Evolutionary conservation across 805 yeast genomes (phyloP).

Genomic region (Ogataea nonfermentans): DNA sequence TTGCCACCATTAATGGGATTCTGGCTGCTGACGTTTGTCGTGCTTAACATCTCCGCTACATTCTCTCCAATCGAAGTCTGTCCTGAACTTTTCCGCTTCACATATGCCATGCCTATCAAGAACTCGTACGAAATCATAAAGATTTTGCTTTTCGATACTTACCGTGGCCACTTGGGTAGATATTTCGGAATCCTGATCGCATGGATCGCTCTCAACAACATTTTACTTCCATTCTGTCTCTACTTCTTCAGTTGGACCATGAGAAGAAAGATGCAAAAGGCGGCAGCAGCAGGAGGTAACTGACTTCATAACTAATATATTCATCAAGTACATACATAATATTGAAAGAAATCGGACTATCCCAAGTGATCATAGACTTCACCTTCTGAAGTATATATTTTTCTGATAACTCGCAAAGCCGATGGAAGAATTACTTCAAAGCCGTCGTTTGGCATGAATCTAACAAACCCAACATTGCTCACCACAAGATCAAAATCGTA

Average conservation of each 20-base stretch:
- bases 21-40: slow-evolving; percentile 71
- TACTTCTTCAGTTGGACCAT: slow-evolving; percentile 39
- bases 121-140: slow-evolving; percentile 61
- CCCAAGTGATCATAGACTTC: background rate
- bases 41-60: slow-evolving; percentile 65
- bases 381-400: background rate
- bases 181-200: slow-evolving; percentile 57
- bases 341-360: background rate
- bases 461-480: slow-evolving; percentile 18
- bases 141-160: slow-evolving; percentile 55
- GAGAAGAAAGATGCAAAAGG: slow-evolving; percentile 23
- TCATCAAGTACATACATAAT: background rate
- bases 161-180: slow-evolving; percentile 57
- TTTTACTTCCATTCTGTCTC: slow-evolving; percentile 44
- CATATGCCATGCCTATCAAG: slow-evolving; percentile 68
- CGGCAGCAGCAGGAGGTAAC: background rate
- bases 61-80: slow-evolving; percentile 62
- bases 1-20: slow-evolving; percentile 68
- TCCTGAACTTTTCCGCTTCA: slow-evolving; percentile 57
- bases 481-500: slow-evolving; percentile 16
- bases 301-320: background rate
- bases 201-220: slow-evolving; percentile 56
- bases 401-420: slow-evolving; percentile 4
- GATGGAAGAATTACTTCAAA: slow-evolving; percentile 15
- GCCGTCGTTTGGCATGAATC: slow-evolving; percentile 5